Base-by-base conservation (phyloP, 225 moss, liverwort and hornwort genomes). In the Asterella californica region DNA sequence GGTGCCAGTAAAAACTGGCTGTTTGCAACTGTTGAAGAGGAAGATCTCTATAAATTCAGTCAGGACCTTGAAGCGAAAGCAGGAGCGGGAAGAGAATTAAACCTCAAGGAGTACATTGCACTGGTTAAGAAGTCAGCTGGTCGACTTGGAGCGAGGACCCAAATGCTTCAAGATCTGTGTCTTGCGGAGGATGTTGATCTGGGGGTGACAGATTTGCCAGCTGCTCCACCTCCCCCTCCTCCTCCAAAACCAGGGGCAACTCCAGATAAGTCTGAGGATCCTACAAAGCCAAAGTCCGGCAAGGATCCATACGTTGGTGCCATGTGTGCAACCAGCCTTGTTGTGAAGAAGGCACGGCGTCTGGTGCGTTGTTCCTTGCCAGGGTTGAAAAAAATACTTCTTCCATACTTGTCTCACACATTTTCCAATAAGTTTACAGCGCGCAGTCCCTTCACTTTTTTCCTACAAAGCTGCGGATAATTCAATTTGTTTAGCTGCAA, bases 281-380 rank as follows among this genome's bases (percentile, higher is more conserved):
- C 36, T 36, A 22, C 64, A 12, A 73, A 72, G 71, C 29, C 71
- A 29, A 72, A 72, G 22, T 12, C 72, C 46, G 61, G 45, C n/a
- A 80, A 74, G 38, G 80, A 70, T 79, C 61, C 72, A 1, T 82
- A 76, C 38, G 76, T 85, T 48, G 90, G 87, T 69, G 86, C 90
- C 24, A 91, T 93, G 91, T 83, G 91, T 79, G 89, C 90, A 68
- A 91, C 91, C 2, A 90, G 92, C 79, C 91, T 93, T 77, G 90
- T 93, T 47, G 81, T 91, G 37, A 93, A 89, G 82, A 88, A 89
- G 55, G 91, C 92, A 52, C 84, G 91, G 49, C 84, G 84, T 71
- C 83, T 93, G 87, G 92, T 92, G 74, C 30, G 83, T 85, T 70
- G 52, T 63, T 83, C 14, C 22, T 50, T 52, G 78, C 77, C 63